Percentiles rank a stretch among this genome's conserved stretches.
Evolutionary conservation across 768 basidiomycete genomes (phyloP).

Genomic region (Xerocomellus intermedius): DNA sequence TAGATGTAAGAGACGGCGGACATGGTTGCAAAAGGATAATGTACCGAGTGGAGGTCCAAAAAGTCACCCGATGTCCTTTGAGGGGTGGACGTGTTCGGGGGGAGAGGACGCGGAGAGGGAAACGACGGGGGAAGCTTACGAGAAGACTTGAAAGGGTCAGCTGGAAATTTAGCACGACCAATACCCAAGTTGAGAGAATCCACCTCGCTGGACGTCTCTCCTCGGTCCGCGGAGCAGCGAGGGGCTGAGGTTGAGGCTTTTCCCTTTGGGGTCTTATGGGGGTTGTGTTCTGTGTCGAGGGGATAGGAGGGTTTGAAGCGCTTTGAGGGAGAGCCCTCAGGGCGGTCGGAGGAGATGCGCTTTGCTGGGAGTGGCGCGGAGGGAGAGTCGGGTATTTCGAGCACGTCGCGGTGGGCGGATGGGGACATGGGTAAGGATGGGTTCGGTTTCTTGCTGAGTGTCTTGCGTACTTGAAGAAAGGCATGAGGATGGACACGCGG

Average conservation of each 20-base stretch:
- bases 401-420: constrained; percentile 4
- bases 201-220: constrained; percentile 19
- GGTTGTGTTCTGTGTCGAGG: constrained; percentile 27
- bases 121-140: neutral
- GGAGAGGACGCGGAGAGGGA: constrained; percentile 1
- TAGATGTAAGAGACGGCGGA: neutral
- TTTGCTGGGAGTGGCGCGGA: constrained; percentile 24
- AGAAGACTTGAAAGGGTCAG: constrained; percentile 23
- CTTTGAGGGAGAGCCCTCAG: constrained; percentile 24
- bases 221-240: constrained; percentile 15
- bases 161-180: neutral
- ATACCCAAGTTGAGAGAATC: constrained; percentile 23
- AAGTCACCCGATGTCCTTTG: constrained; percentile 4
- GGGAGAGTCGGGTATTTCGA: constrained; percentile 18
- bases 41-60: constrained; percentile 21
- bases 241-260: constrained; percentile 2
- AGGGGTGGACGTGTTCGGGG: constrained; percentile 6
- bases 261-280: constrained; percentile 3
- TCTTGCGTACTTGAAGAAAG: constrained; percentile 27
- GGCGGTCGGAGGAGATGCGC: constrained; percentile 25
- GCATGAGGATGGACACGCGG: constrained; percentile 7
- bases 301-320: constrained; percentile 29
- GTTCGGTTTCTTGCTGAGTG: constrained; percentile 31
- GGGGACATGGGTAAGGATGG: constrained; percentile 14
- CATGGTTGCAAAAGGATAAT: neutral